Evolutionary conservation across 2,329 filamentous ascomycete genomes (phyloP), one percentile per base, ranked within the genome.

Genomic region (Coleophoma eucalyptorum): DNA sequence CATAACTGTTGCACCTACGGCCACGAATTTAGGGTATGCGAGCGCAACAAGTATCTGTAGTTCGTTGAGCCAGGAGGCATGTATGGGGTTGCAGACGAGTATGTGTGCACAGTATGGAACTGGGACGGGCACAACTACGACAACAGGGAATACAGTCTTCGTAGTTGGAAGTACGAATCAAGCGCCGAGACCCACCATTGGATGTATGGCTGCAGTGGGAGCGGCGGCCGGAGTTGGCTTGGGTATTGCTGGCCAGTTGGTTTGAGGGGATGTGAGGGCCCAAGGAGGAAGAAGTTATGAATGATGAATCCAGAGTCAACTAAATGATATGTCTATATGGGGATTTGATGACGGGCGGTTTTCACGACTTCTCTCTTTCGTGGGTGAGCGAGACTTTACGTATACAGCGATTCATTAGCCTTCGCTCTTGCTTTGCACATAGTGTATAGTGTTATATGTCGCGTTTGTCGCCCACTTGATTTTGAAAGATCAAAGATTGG

Each of bases 31-130:
- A 8, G 73, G 70, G 3, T 54, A 70, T 4, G 70, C 73, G 5
- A 71, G 67, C 42, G 81, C 79, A 11, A 77, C 74, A 1, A 73
- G 73, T 18, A 71, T 84, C 43, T 84, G 81, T 66, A 74, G 71
- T 35, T 81, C 77, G 53, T 62, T 84, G 52, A 81, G 77, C 51
- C 73, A 71, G 3, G 66, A 68, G 49, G 80, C 78, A 19, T 84
- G 80, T 58, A 69, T 71, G 42, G 58, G 53, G 11, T 58, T 64
- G 31, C 50, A 50, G 35, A 61, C 54, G 20, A 54, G 34, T 3
- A 58, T 62, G 34, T 67, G 65, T 56, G 57, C 55, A 16, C 53
- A 58, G 43, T 65, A 60, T 56, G 64, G 57, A 6, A 56, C 55
- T 4, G 50, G 37, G 0, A 49, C 51, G 2, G 54, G 46, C 20